phyloP scores from a whole-genome alignment of 805 yeast genomes.

The Schwanniomyces sp. region DNA sequence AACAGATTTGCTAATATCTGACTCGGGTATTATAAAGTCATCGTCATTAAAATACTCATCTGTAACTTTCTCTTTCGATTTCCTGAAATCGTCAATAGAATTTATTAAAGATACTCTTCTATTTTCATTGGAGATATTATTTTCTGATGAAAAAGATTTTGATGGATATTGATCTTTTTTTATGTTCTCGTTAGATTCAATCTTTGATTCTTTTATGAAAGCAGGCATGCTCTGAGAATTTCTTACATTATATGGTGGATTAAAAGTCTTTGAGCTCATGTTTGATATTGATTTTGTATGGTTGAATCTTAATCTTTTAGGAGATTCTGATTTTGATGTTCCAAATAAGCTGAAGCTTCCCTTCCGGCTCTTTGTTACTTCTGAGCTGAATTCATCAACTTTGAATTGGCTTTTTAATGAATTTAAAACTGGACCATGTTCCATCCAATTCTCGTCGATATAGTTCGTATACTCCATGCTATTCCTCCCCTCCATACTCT shows the following conservation, averaged over 20 bases:
- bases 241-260: conserved; percentile 1
- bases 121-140: not conserved
- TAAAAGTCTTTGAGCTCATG: not conserved
- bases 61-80: not conserved
- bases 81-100: not conserved
- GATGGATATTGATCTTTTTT: not conserved
- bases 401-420: conserved; percentile 1
- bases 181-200: not conserved
- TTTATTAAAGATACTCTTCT: conserved; percentile 7
- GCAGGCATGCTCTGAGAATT: conserved; percentile 13
- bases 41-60: not conserved
- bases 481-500: conserved; percentile 2
- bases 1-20: conserved; percentile 4
- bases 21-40: not conserved
- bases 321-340: conserved; percentile 1
- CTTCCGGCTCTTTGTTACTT: not conserved
- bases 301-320: not conserved
- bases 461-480: conserved; percentile 8
- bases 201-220: conserved; percentile 1
- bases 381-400: not conserved
- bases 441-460: conserved; percentile 20
- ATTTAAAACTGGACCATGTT: conserved; percentile 10
- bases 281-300: not conserved
- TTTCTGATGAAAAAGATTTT: not conserved
- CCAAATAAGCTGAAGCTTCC: conserved; percentile 5